Evolutionary conservation across 1,139 yeast genomes (phyloP).

Genomic region (Nakaseomyces delphensis): DNA sequence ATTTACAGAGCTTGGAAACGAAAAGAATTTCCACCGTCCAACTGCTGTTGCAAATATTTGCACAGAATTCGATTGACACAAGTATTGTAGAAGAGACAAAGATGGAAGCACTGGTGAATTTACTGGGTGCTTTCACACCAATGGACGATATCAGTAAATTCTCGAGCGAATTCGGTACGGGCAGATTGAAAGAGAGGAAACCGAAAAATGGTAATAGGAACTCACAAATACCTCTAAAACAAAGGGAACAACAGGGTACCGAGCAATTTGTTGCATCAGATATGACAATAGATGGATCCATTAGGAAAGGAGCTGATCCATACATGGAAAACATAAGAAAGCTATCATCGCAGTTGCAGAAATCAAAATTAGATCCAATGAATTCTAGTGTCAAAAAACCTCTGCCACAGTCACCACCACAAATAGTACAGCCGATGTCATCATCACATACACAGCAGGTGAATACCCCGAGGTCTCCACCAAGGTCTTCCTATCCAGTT

Average conservation of each 20-base stretch:
- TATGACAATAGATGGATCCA: conserved; percentile 3
- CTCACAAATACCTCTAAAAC: background rate
- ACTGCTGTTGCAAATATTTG: conserved; percentile 72
- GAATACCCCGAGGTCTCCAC: background rate
- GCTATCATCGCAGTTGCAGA: conserved; percentile 24
- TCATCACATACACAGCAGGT: no score
- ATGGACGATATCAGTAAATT: conserved; percentile 27
- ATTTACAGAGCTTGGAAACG: conserved; percentile 67
- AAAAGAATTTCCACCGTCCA: conserved; percentile 71
- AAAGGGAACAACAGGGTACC: background rate
- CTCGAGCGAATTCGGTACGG: conserved; percentile 29
- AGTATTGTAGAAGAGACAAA: conserved; percentile 24
- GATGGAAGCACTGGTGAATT: conserved; percentile 21
- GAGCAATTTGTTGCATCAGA: conserved; percentile 2
- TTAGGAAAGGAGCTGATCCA: conserved; percentile 10
- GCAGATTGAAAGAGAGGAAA: conserved; percentile 19
- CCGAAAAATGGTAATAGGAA: conserved; percentile 13
- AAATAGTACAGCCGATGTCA: background rate
- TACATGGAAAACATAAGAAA: conserved; percentile 24
- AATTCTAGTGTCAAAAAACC: background rate
- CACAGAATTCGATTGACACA: conserved; percentile 32
- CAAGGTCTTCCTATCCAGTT: background rate
- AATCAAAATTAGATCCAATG: conserved; percentile 1
- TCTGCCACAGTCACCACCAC: background rate
- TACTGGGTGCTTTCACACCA: conserved; percentile 25